Conservation (phyloP, 306 rosid genomes). For the Betula pendula region DNA sequence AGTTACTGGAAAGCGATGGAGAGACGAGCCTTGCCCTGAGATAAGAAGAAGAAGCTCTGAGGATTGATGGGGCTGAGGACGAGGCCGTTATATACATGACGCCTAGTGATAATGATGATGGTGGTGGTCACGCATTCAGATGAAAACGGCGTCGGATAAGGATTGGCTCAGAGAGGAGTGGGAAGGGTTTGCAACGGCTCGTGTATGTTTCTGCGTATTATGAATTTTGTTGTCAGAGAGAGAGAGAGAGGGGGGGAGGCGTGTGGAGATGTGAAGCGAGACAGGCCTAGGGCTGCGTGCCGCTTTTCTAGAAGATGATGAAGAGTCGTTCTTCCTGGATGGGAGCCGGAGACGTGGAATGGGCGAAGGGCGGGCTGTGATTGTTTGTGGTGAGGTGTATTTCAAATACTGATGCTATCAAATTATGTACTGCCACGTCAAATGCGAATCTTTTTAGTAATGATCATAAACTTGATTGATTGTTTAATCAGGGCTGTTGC, state of each 20-base stretch:
- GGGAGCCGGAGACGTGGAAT: not conserved
- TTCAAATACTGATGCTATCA: not conserved
- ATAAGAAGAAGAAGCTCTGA: constrained; percentile 36
- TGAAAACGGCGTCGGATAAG: constrained; percentile 12
- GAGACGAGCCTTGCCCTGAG: constrained; percentile 38
- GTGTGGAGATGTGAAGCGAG: constrained; percentile 31
- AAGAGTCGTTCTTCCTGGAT: not conserved
- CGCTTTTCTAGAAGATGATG: constrained; percentile 22
- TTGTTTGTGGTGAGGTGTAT: not conserved
- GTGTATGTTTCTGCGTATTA: not conserved
- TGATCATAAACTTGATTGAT: no score
- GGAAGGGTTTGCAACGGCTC: not conserved
- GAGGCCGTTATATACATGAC: constrained; percentile 50
- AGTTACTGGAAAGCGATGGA: constrained; percentile 32
- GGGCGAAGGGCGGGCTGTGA: not conserved
- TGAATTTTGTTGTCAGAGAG: not conserved
- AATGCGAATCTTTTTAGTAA: no score
- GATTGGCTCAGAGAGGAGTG: constrained; percentile 16
- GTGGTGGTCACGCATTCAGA: constrained; percentile 39
- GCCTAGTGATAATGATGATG: not conserved
- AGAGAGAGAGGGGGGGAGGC: constrained; percentile 16
- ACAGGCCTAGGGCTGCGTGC: constrained; percentile 49
- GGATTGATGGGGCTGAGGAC: constrained; percentile 45
- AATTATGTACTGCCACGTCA: not conserved
- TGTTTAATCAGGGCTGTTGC: no score